Evolutionary conservation across 2,329 filamentous ascomycete genomes (phyloP).

Genomic region (Fusarium sulawesiense): DNA sequence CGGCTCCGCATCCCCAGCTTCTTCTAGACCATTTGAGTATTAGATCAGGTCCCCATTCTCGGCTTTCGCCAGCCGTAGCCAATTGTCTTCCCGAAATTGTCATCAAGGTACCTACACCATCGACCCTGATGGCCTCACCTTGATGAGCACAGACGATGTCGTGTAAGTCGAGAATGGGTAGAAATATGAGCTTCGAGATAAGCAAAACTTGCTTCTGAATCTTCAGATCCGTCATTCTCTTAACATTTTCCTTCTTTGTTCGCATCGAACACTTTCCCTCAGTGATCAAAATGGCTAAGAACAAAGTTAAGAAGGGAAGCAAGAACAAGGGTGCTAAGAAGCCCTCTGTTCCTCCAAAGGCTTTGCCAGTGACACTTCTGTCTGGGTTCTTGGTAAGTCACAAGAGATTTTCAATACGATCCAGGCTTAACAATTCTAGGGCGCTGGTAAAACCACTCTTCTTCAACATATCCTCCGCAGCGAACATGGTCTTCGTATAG

Average conservation of each 20-base stretch:
- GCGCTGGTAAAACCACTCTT: slow-evolving; percentile 77
- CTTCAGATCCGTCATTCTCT: too few species aligned
- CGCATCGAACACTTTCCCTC: background rate
- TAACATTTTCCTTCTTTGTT: fast-evolving
- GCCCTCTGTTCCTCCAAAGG: slow-evolving; percentile 32
- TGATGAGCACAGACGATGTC: slow-evolving; percentile 31
- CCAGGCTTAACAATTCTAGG: slow-evolving; percentile 52
- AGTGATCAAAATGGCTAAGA: slow-evolving; percentile 33
- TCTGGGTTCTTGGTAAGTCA: slow-evolving; percentile 50
- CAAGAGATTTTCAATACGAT: fast-evolving
- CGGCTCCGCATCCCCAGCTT: slow-evolving; percentile 21
- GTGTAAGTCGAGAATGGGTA: slow-evolving; percentile 10
- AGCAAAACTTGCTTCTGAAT: background rate
- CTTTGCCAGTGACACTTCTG: slow-evolving; percentile 51
- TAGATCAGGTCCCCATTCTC: background rate
- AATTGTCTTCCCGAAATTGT: slow-evolving; percentile 25
- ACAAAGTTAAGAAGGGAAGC: slow-evolving; percentile 16
- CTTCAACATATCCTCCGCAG: slow-evolving; percentile 75
- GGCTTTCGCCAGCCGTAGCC: background rate
- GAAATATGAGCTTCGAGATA: slow-evolving; percentile 4
- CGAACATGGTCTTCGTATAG: slow-evolving; percentile 75
- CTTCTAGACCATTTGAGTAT: too few species aligned
- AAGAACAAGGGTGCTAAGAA: slow-evolving; percentile 35
- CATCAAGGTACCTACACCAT: slow-evolving; percentile 21
- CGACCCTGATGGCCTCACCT: slow-evolving; percentile 42